phyloP scores from a whole-genome alignment of 2,329 filamentous ascomycete species.

The Teratosphaeriaceae sp. region DNA sequence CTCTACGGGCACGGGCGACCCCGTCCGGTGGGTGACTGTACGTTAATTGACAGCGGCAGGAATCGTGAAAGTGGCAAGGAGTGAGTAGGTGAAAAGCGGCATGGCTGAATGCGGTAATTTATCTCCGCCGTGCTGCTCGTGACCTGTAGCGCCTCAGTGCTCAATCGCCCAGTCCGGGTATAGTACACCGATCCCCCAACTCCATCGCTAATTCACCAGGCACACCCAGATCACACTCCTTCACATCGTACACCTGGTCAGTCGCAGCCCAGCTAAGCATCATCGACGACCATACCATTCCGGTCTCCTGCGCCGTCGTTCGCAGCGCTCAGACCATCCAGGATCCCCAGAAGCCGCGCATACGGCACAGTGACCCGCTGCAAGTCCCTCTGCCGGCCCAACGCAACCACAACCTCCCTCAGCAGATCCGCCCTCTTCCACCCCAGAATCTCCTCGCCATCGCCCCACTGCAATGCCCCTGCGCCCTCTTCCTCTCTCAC shows the following conservation, averaged over 20 bases:
- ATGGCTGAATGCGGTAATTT: neutral
- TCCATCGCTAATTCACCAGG: neutral
- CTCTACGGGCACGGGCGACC: neutral
- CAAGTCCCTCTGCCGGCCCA: constrained; percentile 96
- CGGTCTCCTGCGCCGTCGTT: neutral
- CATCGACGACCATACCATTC: neutral
- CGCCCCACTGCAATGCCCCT: constrained; percentile 53
- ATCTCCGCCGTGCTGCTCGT: neutral
- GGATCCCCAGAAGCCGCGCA: constrained; percentile 68
- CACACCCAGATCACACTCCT: too few species aligned
- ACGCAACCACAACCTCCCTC: constrained; percentile 83
- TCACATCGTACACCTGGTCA: too few species aligned
- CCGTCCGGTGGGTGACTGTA: neutral
- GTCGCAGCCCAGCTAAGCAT: too few species aligned
- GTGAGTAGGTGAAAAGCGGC: neutral
- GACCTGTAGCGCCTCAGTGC: too few species aligned
- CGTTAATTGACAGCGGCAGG: too few species aligned
- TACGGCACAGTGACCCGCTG: constrained; percentile 95
- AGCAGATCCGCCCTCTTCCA: constrained; percentile 85
- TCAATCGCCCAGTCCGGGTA: too few species aligned
- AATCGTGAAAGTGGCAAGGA: neutral
- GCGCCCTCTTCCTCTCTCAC: constrained; percentile 32
- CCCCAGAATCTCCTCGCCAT: constrained; percentile 71
- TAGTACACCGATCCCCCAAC: neutral
- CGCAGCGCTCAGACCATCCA: constrained; percentile 20